These are phyloP conservation scores for Claviceps sorghi DNA, from an alignment of 2,329 filamentous ascomycete genomes.

Conservation along the genomic window DNA sequence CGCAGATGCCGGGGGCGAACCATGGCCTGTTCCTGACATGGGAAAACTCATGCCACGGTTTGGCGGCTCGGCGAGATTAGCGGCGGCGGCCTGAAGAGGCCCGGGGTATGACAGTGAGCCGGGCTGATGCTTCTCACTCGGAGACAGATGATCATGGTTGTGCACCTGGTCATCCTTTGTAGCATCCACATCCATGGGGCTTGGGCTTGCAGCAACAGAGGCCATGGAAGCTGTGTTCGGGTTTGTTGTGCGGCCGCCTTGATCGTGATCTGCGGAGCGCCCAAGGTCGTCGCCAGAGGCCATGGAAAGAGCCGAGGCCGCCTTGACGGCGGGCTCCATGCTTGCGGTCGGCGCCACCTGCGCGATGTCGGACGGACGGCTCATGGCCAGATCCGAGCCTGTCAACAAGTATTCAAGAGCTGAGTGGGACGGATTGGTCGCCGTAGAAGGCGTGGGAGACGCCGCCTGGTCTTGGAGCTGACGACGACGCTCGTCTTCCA, in stretches of 20 bases:
- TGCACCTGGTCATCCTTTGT: slow-evolving; percentile 24
- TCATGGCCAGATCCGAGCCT: slow-evolving; percentile 36
- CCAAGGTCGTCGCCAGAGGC: slow-evolving; percentile 16
- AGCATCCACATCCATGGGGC: slow-evolving; percentile 39
- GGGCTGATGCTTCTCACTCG: slow-evolving; percentile 36
- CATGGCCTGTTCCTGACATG: slow-evolving; percentile 30
- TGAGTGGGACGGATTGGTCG: slow-evolving; percentile 39
- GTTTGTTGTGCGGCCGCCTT: slow-evolving; percentile 21
- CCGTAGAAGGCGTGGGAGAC: slow-evolving; percentile 28
- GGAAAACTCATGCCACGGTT: slow-evolving; percentile 43
- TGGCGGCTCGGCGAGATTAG: slow-evolving; percentile 29
- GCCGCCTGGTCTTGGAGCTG: slow-evolving; percentile 22
- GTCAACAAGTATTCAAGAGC: slow-evolving; percentile 40
- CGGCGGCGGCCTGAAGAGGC: slow-evolving; percentile 27
- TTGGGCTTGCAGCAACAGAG: slow-evolving; percentile 34
- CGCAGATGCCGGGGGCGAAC: slow-evolving; percentile 41
- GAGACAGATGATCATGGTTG: slow-evolving; percentile 27
- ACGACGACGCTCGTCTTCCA: slow-evolving; percentile 37
- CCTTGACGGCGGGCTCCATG: slow-evolving; percentile 27
- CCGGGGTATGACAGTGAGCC: slow-evolving; percentile 41
- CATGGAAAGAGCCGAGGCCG: slow-evolving; percentile 19
- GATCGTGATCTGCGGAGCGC: slow-evolving; percentile 26
- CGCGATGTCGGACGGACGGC: slow-evolving; percentile 40
- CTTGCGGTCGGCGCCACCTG: slow-evolving; percentile 27
- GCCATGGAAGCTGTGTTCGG: slow-evolving; percentile 27